Evolutionary conservation across 2,329 filamentous ascomycete genomes (phyloP), one percentile per base, ranked within the genome.

Genomic region (Cryphonectria parasitica): DNA sequence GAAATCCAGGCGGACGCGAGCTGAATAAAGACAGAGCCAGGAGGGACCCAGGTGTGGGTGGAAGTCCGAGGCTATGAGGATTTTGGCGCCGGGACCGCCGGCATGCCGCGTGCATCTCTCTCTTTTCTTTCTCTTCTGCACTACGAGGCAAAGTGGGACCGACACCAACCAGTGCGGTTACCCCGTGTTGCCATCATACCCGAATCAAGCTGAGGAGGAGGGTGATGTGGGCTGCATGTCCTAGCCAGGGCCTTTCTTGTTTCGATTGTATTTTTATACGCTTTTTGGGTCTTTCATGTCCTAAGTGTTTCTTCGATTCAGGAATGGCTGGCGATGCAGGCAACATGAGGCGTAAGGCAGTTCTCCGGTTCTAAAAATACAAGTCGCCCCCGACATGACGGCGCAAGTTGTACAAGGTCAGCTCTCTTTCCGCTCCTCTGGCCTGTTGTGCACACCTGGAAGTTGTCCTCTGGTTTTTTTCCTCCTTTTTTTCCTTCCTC

Each of bases 21-120:
- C 11, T 63, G 22, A 41, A 25, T 8, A 22, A 41, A 8, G 22
- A 7, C 22, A 10, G 61, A 41, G 25, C 34, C 61, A 63, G n/a
- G 61, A 63, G 61, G 13, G 36, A 7, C 34, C n/a, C 31, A 63
- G 36, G 61, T n/a, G 34, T 13, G 19, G 61, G 41, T 25, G 13
- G n/a, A 64, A 45, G 61, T 39, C 61, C 61, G 61, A 64, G 61
- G 36, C 61, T 64, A 39, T 64, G 61, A 28, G 41, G 61, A 43
- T 25, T 63, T 63, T 64, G 61, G 61, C 61, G 61, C 61, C 61
- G 61, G 61, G 61, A 41, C 61, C 36, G 61, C 61, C 61, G 61
- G 61, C 39, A 11, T 43, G 61, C 61, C 61, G 39, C 17, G 22
- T 64, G 39, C 60, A 10, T n/a, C n/a, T 39, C 22, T 39, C 15